Percentiles rank a stretch among this genome's conserved stretches.
phyloP scores from a whole-genome alignment of 176 grass and related monocot genomes.

The Sorghum bicolor region Sorghum_bicolor_NCBIv3 NC_012878.2:4017001-4017500 shows the following conservation, averaged over 20 bases:
- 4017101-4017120: constrained; percentile 18
- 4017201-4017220: constrained; percentile 11
- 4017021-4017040: constrained; percentile 39
- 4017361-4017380: constrained; percentile 46
- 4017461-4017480: constrained; percentile 46
- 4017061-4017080: constrained; percentile 6
- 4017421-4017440: constrained; percentile 42
- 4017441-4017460: constrained; percentile 35
- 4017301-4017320: constrained; percentile 81
- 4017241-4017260: constrained; percentile 29
- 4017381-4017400: constrained; percentile 45
- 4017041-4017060: constrained; percentile 25
- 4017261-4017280: constrained; percentile 52
- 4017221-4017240: constrained; percentile 20
- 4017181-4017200: constrained; percentile 18
- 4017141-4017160: constrained; percentile 27
- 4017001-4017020: constrained; percentile 37
- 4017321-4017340: constrained; percentile 47
- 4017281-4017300: constrained; percentile 74
- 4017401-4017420: constrained; percentile 59
- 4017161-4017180: constrained; percentile 22
- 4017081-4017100: constrained; percentile 14
- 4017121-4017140: constrained; percentile 45
- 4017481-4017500: constrained; percentile 32
- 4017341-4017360: constrained; percentile 34